phyloP scores from a whole-genome alignment of 768 basidiomycete species.

The Boletus rufocinnamomeus region DNA sequence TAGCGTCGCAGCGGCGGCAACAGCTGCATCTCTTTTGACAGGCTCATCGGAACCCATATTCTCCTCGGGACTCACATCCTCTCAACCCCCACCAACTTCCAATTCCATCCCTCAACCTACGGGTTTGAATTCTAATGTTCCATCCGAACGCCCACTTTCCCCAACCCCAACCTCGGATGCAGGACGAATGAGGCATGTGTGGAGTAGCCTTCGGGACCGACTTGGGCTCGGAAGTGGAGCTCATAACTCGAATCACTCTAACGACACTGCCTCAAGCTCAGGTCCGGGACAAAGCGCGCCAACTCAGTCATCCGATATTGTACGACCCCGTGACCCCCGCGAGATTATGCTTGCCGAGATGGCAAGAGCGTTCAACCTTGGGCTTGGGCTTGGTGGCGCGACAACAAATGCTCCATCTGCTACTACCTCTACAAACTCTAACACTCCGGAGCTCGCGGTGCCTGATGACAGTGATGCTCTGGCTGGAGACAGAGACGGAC shows the following conservation, averaged over 20 bases:
- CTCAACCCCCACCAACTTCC: constrained; percentile 23
- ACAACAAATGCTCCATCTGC: constrained; percentile 8
- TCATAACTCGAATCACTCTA: constrained; percentile 16
- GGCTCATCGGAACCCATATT: constrained; percentile 69
- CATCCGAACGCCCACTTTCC: constrained; percentile 39
- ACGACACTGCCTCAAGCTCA: constrained; percentile 6
- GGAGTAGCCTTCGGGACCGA: constrained; percentile 69
- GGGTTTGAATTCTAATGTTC: constrained; percentile 13
- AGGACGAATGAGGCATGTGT: constrained; percentile 60
- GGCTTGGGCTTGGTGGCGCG: constrained; percentile 51
- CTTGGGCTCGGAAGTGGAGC: constrained; percentile 49
- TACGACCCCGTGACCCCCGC: constrained; percentile 48
- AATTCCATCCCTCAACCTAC: constrained; percentile 16
- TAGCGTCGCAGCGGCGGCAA: constrained; percentile 91
- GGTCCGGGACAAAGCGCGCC: constrained; percentile 9
- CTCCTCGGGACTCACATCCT: constrained; percentile 52
- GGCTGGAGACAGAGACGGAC: constrained; percentile 16
- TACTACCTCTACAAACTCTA: constrained; percentile 6
- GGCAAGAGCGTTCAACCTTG: constrained; percentile 77
- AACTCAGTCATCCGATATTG: constrained; percentile 13
- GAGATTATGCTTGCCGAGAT: constrained; percentile 79
- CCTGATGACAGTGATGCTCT: constrained; percentile 7
- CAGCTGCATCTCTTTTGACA: constrained; percentile 80
- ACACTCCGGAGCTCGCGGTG: constrained; percentile 10
- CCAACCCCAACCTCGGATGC: constrained; percentile 43